Evolutionary conservation across 306 rosid species (phyloP), one percentile per base, ranked within the genome.

Genomic region (Parietaria judaica): DNA sequence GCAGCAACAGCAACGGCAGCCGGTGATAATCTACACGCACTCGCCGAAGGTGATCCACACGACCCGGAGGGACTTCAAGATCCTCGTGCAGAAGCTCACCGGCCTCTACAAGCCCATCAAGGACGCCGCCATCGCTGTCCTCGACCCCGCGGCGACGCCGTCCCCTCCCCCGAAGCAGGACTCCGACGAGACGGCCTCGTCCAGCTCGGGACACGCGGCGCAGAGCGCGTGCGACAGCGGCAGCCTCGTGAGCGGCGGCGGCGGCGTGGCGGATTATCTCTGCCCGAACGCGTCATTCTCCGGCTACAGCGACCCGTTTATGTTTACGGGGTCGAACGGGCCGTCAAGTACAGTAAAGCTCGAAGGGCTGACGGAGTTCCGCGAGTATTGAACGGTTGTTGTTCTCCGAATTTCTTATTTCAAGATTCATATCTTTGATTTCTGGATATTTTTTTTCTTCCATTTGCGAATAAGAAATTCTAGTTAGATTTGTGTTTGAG

Each of bases 1-100:
- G 64, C 45, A 49, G 46, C 72, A 66, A 11, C 79, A 72, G 41
- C 77, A 63, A 16, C 75, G 72, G 10, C 73, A 47, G 8, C 98
- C 96, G 5, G 69, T 92, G 38, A 88, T 92, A 61, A 88, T 88
- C 9, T 92, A 88, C 82, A 74, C 89, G 0, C 72, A 81, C 41
- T 88, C 96, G 11, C 98, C 98, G 0, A 88, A 88, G 65, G 6
- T 86, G 70, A 92, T 92, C 62, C 90, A 83, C 70, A 76, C 96
- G 0, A 74, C 81, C 43, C 71, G 94, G 0, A 72, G 71, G 9
- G 86, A 92, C 57, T 92, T 92, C 81, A 88, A 81, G 96, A 80
- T 88, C 15, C 63, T 92, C n/a, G 98, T 92, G 34, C 96, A 92
- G 17, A 86, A 80, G 63, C 98, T 92, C 43, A 92, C 98, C 3